Percentiles rank a stretch among this genome's conserved stretches.
Conservation (phyloP, 345 rosid genomes). For the Aethionema arabicum region DNA sequence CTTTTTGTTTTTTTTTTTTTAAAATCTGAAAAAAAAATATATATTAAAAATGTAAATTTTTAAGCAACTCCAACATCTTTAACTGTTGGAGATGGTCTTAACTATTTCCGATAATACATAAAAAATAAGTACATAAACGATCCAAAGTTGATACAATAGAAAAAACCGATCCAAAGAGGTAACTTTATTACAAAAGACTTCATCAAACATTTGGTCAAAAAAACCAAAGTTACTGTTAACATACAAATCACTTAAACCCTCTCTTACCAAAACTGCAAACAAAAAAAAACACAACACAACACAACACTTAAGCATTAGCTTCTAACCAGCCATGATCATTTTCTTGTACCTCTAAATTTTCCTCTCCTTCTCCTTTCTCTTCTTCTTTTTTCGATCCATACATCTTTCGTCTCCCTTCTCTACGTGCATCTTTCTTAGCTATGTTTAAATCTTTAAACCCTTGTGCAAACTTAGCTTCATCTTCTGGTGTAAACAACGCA, state of each 20-base stretch:
- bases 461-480: constrained; percentile 72
- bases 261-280: constrained; percentile 16
- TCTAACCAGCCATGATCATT: constrained; percentile 44
- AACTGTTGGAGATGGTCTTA: too few species aligned
- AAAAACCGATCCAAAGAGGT: not conserved
- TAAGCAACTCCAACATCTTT: too few species aligned
- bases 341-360: constrained; percentile 26
- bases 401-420: constrained; percentile 46
- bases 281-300: constrained; percentile 18
- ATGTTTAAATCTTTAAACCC: constrained; percentile 73
- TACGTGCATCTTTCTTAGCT: constrained; percentile 58
- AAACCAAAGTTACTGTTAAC: constrained; percentile 21
- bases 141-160: too few species aligned
- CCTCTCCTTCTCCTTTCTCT: constrained; percentile 36
- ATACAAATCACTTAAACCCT: constrained; percentile 22
- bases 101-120: too few species aligned
- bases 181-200: constrained; percentile 28
- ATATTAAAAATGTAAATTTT: too few species aligned
- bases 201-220: constrained; percentile 19
- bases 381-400: constrained; percentile 43
- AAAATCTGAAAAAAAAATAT: too few species aligned
- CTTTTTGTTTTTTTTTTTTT: too few species aligned
- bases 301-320: constrained; percentile 44
- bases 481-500: constrained; percentile 70
- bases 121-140: too few species aligned